Evolutionary conservation across 306 rosid species (phyloP).

Genomic region (Pyrus bretschneideri): DNA sequence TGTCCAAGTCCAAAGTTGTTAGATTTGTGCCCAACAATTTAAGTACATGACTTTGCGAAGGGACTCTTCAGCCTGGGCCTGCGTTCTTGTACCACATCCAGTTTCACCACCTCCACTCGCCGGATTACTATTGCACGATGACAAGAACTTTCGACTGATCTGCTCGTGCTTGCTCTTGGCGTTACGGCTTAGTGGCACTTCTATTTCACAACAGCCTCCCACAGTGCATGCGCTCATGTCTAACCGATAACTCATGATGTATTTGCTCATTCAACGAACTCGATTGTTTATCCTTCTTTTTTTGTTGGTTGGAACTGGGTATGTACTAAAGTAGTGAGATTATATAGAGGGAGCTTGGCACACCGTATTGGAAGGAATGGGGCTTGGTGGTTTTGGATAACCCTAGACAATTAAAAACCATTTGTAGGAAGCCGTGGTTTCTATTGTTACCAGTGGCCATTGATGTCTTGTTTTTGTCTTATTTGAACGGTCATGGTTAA

Average conservation of each 20-base stretch:
- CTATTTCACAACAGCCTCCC: background rate
- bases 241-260: background rate
- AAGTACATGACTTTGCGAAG: slow-evolving; percentile 26
- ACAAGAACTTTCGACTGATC: background rate
- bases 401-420: no score
- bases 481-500: no score
- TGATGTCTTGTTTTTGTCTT: no score
- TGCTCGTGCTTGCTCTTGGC: background rate
- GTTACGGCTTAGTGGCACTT: no score
- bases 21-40: slow-evolving; percentile 22
- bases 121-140: background rate
- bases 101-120: background rate
- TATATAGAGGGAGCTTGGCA: no score
- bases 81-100: background rate
- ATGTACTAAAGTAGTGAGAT: no score
- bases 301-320: no score
- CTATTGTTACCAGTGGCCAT: no score
- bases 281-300: no score
- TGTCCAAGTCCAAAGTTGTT: background rate
- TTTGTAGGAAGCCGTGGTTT: no score
- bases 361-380: no score
- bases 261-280: background rate
- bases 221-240: background rate
- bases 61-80: slow-evolving; percentile 15
- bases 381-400: no score